Evolutionary conservation across 192 early-diverging fungal species (phyloP).

Genomic region (Podila horticola): DNA sequence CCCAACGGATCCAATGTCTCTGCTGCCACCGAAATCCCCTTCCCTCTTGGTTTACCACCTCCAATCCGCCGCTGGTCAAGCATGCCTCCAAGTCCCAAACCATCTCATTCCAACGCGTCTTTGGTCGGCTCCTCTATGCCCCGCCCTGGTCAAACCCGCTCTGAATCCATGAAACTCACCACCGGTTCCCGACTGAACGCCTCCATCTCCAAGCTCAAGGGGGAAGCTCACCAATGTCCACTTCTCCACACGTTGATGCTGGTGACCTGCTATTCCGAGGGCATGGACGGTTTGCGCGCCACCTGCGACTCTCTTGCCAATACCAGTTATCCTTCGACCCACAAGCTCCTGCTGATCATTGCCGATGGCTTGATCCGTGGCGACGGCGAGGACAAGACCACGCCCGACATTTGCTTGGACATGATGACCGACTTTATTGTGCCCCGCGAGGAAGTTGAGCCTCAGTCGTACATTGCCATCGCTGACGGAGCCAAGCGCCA

Average conservation of each 20-base stretch:
- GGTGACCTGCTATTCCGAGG: conserved; percentile 86
- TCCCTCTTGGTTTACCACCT: conserved; percentile 51
- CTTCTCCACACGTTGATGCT: conserved; percentile 78
- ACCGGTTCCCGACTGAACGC: conserved; percentile 33
- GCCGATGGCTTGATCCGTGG: conserved; percentile 85
- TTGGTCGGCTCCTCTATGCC: conserved; percentile 30
- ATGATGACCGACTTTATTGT: conserved; percentile 84
- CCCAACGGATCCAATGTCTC: conserved; percentile 38
- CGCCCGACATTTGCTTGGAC: conserved; percentile 78
- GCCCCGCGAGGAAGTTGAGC: conserved; percentile 70
- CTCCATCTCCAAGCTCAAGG: conserved; percentile 62
- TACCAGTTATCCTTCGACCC: conserved; percentile 76
- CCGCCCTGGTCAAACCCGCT: conserved; percentile 22
- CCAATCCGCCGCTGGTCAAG: conserved; percentile 32
- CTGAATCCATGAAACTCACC: conserved; percentile 9
- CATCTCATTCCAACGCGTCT: conserved; percentile 12
- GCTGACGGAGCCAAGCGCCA: conserved; percentile 88
- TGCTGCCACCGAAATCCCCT: conserved; percentile 42
- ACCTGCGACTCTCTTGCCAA: conserved; percentile 82
- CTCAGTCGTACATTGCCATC: conserved; percentile 87
- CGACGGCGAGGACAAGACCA: conserved; percentile 74
- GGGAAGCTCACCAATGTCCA: conserved; percentile 28
- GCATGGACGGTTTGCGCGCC: conserved; percentile 72
- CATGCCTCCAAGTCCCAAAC: conserved; percentile 16
- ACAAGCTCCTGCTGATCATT: conserved; percentile 84